Evolutionary conservation across 2,329 filamentous ascomycete genomes (phyloP), one percentile per base, ranked within the genome.

Genomic region (Aspergillus arachidicola): DNA sequence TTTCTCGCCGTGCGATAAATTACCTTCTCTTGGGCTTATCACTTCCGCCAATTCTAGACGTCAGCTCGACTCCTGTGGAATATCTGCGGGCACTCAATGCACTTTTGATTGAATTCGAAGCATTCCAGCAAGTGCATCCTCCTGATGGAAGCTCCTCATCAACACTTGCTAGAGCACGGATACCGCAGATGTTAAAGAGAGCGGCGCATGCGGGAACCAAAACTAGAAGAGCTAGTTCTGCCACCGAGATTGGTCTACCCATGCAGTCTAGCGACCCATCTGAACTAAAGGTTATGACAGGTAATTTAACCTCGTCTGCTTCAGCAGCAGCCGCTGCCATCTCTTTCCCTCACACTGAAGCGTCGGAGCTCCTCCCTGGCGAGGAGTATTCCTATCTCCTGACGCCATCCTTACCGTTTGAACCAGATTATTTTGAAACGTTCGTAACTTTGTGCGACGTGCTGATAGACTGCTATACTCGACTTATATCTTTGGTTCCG

Each of bases 401-500:
- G 23, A 98, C 94, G n/a, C 95, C 95, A 0, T 90, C 89, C 19
- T 81, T 99, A 55, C 95, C 95, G 0, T 99, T 99, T 74, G 94
- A 98, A 68, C 95, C 95, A 0, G 95, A 99, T 78, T 99, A 97
- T 73, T 95, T 94, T 77, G 93, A 96, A 80, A 97, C 94, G 0
- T 98, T 98, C 80, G 91, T 93, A 16, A 97, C 95, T 14, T 84
- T 99, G 7, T 98, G 95, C 80, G 95, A 99, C 75, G 92, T 96
- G 3, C 82, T 99, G 65, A 96, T 97, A 71, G 95, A 98, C 76
- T 92, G 89, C 73, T 99, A 99, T 79, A 88, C 89, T 41, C 87
- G 89, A 60, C 87, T 99, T 32, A 82, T 96, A 71, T 84, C 83
- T 50, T 82, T 99, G 63, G 83, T 98, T 26, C 85, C 89, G n/a